phyloP scores from a whole-genome alignment of 2,329 filamentous ascomycete genomes.

The Sphaerulina musiva region DNA sequence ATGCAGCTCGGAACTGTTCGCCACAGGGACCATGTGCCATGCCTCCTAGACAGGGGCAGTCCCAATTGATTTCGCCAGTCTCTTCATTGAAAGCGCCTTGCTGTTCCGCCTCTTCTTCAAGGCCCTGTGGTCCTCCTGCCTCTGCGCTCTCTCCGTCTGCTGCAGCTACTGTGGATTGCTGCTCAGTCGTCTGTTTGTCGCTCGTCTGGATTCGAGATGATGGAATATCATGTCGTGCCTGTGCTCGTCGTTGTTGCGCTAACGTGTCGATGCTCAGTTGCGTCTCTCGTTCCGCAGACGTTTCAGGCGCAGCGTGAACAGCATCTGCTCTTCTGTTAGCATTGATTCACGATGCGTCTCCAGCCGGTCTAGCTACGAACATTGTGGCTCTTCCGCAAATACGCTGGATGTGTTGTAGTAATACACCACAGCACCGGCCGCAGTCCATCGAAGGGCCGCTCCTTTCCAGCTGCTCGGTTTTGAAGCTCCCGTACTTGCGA shows the following conservation, averaged over 20 bases:
- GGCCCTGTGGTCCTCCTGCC: constrained; percentile 43
- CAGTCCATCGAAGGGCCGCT: constrained; percentile 62
- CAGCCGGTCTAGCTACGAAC: constrained; percentile 47
- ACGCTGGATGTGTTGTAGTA: constrained; percentile 87
- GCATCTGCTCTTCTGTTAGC: constrained; percentile 25
- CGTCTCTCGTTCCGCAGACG: constrained; percentile 37
- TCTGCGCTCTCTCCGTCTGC: constrained; percentile 21
- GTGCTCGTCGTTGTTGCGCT: constrained; percentile 37
- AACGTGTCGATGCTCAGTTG: constrained; percentile 43
- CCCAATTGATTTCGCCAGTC: constrained; percentile 99
- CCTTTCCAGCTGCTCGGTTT: constrained; percentile 76
- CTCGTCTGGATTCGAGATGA: constrained; percentile 8
- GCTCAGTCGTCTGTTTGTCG: constrained; percentile 10
- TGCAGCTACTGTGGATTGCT: constrained; percentile 14
- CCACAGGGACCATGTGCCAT: constrained; percentile 97
- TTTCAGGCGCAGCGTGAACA: constrained; percentile 35
- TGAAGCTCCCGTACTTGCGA: constrained; percentile 53
- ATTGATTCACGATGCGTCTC: background rate
- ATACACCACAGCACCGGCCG: constrained; percentile 73
- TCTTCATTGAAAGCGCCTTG: constrained; percentile 96
- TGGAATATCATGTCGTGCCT: constrained; percentile 21
- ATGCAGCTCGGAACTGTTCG: constrained; percentile 88
- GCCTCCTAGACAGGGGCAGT: constrained; percentile 92
- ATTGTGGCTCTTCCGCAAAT: constrained; percentile 74
- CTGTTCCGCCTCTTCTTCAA: constrained; percentile 76